Percentiles rank a stretch among this genome's conserved stretches.
These are phyloP conservation scores for Nannochloropsis gaditana DNA, from an alignment of 108 stramenopile species.

Conservation along the genomic window DNA sequence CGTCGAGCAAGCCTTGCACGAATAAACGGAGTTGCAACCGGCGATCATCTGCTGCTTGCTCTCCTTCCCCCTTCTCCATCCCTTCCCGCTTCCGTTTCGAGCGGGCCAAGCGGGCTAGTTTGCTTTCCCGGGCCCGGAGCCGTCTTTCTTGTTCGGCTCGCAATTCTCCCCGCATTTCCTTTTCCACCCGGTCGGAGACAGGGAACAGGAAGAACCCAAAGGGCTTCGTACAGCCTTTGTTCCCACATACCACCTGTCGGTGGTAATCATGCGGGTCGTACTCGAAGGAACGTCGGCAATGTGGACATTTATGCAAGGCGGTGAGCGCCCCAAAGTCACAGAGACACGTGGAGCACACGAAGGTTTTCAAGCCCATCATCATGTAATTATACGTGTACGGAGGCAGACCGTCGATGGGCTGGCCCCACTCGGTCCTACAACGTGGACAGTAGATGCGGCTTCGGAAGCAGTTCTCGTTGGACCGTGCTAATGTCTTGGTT, in stretches of 20 bases:
- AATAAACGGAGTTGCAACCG: slow-evolving; percentile 6
- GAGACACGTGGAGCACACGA: slow-evolving; percentile 34
- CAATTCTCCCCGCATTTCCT: neutral
- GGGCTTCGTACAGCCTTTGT: neutral
- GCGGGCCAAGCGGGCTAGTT: slow-evolving; percentile 18
- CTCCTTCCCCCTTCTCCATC: neutral
- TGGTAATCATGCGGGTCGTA: slow-evolving; percentile 36
- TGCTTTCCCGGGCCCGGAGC: neutral
- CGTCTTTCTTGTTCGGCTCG: neutral
- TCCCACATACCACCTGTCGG: slow-evolving; percentile 26
- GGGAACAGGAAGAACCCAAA: slow-evolving; percentile 32
- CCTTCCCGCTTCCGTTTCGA: neutral
- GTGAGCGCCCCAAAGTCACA: slow-evolving; percentile 29
- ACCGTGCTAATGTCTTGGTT: slow-evolving; percentile 9
- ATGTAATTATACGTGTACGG: slow-evolving; percentile 29
- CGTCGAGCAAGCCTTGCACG: slow-evolving; percentile 26
- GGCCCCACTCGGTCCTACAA: slow-evolving; percentile 25
- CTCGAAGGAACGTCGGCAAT: slow-evolving; percentile 28
- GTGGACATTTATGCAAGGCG: slow-evolving; percentile 26
- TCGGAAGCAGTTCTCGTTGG: slow-evolving; percentile 28
- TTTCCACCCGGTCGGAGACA: slow-evolving; percentile 21
- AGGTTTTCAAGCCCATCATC: slow-evolving; percentile 35
- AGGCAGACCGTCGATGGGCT: slow-evolving; percentile 26
- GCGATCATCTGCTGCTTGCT: neutral
- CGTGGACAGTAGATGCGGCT: slow-evolving; percentile 31